Evolutionary conservation across 768 basidiomycete genomes (phyloP).

Genomic region (Boletus patriciae): DNA sequence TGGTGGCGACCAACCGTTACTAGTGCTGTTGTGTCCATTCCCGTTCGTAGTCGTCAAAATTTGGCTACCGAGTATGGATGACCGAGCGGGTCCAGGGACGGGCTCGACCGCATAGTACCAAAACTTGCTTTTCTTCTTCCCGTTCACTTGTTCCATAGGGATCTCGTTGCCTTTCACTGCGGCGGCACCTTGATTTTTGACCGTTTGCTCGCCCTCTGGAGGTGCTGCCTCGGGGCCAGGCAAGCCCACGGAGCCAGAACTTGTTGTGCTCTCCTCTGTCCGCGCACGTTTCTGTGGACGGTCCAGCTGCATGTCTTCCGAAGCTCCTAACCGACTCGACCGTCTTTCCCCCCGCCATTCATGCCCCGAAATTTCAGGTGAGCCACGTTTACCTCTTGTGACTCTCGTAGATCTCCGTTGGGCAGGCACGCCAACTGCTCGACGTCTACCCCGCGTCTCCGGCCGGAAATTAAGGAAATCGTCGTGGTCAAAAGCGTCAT

Average conservation of each 20-base stretch:
- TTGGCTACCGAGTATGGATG: slow-evolving; percentile 13
- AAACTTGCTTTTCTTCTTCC: slow-evolving; percentile 83
- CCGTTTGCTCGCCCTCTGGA: slow-evolving; percentile 39
- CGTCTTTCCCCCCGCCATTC: slow-evolving; percentile 77
- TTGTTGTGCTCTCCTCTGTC: slow-evolving; percentile 70
- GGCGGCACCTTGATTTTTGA: slow-evolving; percentile 60
- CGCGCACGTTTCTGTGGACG: slow-evolving; percentile 67
- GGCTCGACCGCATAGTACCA: slow-evolving; percentile 90
- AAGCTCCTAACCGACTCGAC: slow-evolving; percentile 62
- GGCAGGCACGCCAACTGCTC: slow-evolving; percentile 34
- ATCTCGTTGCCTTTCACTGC: slow-evolving; percentile 70
- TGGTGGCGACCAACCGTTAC: slow-evolving; percentile 7
- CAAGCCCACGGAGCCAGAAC: slow-evolving; percentile 45
- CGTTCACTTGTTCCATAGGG: slow-evolving; percentile 72
- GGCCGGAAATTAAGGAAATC: slow-evolving; percentile 38
- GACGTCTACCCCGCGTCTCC: slow-evolving; percentile 47
- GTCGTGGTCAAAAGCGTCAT: slow-evolving; percentile 50
- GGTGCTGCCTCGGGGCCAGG: slow-evolving; percentile 25
- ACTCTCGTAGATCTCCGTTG: slow-evolving; percentile 58
- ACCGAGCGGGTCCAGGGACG: slow-evolving; percentile 35
- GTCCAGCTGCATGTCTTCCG: slow-evolving; percentile 52
- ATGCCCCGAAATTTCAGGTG: slow-evolving; percentile 48
- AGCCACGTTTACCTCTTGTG: slow-evolving; percentile 51
- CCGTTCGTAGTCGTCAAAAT: slow-evolving; percentile 21
- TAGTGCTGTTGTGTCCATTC: slow-evolving; percentile 16